These are phyloP conservation scores for Monosporascus sp. DNA, from an alignment of 2,329 filamentous ascomycete species.

Conservation along the genomic window DNA sequence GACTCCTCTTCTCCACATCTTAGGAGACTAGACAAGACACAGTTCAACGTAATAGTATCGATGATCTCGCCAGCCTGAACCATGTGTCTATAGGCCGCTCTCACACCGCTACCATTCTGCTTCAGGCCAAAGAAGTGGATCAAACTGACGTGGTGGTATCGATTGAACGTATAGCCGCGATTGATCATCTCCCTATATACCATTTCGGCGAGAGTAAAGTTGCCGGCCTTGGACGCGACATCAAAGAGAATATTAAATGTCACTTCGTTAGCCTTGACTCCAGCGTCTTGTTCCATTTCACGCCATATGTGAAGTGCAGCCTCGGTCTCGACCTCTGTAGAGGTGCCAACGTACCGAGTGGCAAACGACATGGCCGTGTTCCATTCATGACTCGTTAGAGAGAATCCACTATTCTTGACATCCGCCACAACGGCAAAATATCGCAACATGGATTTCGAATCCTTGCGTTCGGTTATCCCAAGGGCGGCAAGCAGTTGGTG, in stretches of 20 bases:
- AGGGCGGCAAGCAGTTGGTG: slow-evolving; percentile 63
- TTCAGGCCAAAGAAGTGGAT: slow-evolving; percentile 81
- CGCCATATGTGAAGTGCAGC: slow-evolving; percentile 74
- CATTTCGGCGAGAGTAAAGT: slow-evolving; percentile 78
- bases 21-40: slow-evolving; percentile 74
- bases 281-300: slow-evolving; percentile 76
- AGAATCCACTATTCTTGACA: slow-evolving; percentile 67
- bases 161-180: slow-evolving; percentile 64
- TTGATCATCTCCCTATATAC: slow-evolving; percentile 74
- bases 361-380: slow-evolving; percentile 78
- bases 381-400: slow-evolving; percentile 68
- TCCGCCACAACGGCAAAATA: slow-evolving; percentile 84
- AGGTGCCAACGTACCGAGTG: slow-evolving; percentile 60
- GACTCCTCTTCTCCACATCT: slow-evolving; percentile 68
- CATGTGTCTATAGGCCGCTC: slow-evolving; percentile 74
- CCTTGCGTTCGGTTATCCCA: slow-evolving; percentile 54
- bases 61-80: slow-evolving; percentile 83
- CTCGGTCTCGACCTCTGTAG: slow-evolving; percentile 57
- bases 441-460: slow-evolving; percentile 63
- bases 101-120: slow-evolving; percentile 66
- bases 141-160: slow-evolving; percentile 74
- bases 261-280: slow-evolving; percentile 62
- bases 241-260: slow-evolving; percentile 95
- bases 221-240: slow-evolving; percentile 77
- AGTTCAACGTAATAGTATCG: slow-evolving; percentile 82